phyloP scores from a whole-genome alignment of 257 asterid genomes.

The Rehmannia glutinosa region DNA sequence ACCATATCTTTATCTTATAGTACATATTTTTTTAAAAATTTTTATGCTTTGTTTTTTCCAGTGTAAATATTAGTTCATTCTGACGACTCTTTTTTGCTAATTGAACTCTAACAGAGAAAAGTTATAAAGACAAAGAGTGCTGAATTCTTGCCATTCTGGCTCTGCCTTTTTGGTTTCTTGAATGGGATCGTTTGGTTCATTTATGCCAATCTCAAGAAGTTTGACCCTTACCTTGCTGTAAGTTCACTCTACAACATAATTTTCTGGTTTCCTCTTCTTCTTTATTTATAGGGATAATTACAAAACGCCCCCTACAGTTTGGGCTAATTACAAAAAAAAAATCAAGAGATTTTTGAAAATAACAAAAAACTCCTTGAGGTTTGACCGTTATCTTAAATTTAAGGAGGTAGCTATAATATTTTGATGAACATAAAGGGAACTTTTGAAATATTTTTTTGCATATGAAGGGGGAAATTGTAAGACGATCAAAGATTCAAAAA shows the following conservation, averaged over 20 bases:
- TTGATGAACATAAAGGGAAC: too few species aligned
- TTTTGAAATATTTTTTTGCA: too few species aligned
- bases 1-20: neutral
- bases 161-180: conserved; percentile 43
- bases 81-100: neutral
- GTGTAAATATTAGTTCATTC: neutral
- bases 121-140: conserved; percentile 45
- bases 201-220: conserved; percentile 44
- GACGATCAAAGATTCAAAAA: too few species aligned
- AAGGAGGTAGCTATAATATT: too few species aligned
- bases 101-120: conserved; percentile 19
- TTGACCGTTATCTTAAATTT: too few species aligned
- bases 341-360: too few species aligned
- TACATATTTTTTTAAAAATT: neutral
- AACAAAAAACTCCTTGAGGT: too few species aligned
- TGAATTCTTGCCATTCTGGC: conserved; percentile 58
- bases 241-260: conserved; percentile 23
- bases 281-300: too few species aligned
- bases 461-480: too few species aligned
- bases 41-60: neutral
- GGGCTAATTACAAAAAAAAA: too few species aligned
- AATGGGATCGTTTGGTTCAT: conserved; percentile 55
- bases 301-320: too few species aligned
- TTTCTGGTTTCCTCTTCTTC: too few species aligned
- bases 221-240: conserved; percentile 53